Evolutionary conservation across 352 stramenopile genomes (phyloP), one percentile per base, ranked within the genome.

Genomic region (Phytopythium kandeliae): DNA sequence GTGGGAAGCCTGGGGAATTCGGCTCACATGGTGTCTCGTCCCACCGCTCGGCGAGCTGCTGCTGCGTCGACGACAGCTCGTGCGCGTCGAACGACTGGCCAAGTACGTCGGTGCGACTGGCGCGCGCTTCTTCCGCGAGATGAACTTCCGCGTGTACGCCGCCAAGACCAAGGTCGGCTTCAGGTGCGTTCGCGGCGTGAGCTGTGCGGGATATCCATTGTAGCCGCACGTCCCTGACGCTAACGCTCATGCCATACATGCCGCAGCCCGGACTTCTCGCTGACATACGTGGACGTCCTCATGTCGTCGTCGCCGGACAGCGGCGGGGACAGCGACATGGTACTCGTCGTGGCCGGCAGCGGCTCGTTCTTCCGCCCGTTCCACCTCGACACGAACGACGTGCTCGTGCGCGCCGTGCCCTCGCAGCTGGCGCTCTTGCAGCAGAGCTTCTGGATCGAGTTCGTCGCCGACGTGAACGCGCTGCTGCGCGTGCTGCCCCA

Each of bases 371-470:
- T 89, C 40, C 69, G 76, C 9, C 84, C 84, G 34, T 92, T 82
- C 44, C 66, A 90, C 46, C 61, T 95, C 2, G 84, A 95, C 53
- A 89, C 81, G 19, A 95, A 92, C 58, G 84, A 95, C 44, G 79
- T 86, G 13, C 64, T 88, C 33, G 71, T 95, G 12, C 81, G 84
- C 5, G 76, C 80, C 2, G 74, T 92, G 24, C 81, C 84, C 17
- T 76, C 73, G 11, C 71, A 69, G 2, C 60, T 95, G 9, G 65
- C 81, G 44, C 57, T 92, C 11, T 46, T 95, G 30, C 68, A 91
- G 22, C 77, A 95, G 41, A 67, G 73, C 41, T 90, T 89, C 44
- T 95, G 84, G 84, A 88, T 92, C 54, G 75, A 91, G 43, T 92
- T 92, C 55, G 65, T 91, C 15, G 81, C 75, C 3, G 74, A 79